Evolutionary conservation across 1,284 basidiomycete genomes (phyloP), one percentile per base, ranked within the genome.

Genomic region (Nidula niveotomentosa): DNA sequence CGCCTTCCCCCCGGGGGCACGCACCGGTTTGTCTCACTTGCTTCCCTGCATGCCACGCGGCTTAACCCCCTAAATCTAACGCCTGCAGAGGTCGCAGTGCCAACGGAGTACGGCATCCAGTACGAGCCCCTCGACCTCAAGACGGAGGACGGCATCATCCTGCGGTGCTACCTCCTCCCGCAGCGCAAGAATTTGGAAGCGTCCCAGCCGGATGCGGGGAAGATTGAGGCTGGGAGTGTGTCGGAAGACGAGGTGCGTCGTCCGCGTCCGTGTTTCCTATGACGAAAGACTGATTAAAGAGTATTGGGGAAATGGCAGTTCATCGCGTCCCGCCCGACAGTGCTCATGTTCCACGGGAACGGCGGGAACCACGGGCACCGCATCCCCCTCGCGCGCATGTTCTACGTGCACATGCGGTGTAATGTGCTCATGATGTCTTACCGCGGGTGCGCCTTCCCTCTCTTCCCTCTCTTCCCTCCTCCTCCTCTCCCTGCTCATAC

Each of bases 1-100:
- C 30, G 85, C 89, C n/a, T 89, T 90, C 62, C 93, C 93, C 9
- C 80, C 85, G 18, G 93, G 92, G 3, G 93, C 93, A n/a, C 77
- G 93, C 36, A 85, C 76, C 62, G 79, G 92, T 91, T 55, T 54
- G 75, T 65, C 30, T 36, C 36, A 36, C 23, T 13, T 36, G 54
- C 15, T 36, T 35, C 9, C 15, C 18, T 39, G 35, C 41, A 23
- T 51, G 34, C 52, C 35, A 8, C 13, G 18, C 12, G 45, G n/a
- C 10, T 30, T 15, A 47, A 47, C 23, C 23, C 45, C 13, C 23
- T 47, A 18, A 45, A 39, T 45, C 53, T 30, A 15, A 18, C 43
- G 41, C 18, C 36, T 36, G 17, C 64, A 91, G 90, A 88, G 2
- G 93, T 96, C 0, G 80, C 87, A 0, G 73, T 70, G 0, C 94